These are phyloP conservation scores for Neurospora sp. DNA, from an alignment of 495 filamentous ascomycete genomes.

Conservation along the genomic window DNA sequence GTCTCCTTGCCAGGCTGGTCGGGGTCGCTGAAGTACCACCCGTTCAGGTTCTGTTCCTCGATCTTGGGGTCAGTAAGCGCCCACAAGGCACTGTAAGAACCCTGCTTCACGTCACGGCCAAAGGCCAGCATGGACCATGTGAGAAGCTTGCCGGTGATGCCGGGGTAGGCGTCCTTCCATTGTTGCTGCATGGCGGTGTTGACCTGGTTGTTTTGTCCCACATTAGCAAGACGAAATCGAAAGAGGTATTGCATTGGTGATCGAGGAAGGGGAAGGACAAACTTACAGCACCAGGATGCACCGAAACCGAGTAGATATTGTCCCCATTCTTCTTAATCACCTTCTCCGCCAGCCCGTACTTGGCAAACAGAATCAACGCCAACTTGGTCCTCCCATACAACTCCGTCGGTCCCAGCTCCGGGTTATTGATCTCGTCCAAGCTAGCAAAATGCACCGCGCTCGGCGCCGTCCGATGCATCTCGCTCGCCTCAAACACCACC, in stretches of 20 bases:
- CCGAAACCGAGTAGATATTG: slow-evolving; percentile 29
- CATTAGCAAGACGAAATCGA: background rate
- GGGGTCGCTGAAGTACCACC: slow-evolving; percentile 31
- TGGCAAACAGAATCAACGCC: slow-evolving; percentile 42
- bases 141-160: slow-evolving; percentile 29
- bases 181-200: slow-evolving; percentile 38
- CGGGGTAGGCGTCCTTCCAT: slow-evolving; percentile 39
- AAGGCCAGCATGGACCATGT: slow-evolving; percentile 21
- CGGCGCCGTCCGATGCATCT: slow-evolving; percentile 41
- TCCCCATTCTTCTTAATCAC: slow-evolving; percentile 35
- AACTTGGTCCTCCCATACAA: slow-evolving; percentile 48
- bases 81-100: slow-evolving; percentile 34
- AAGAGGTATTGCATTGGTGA: background rate
- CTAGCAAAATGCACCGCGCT: slow-evolving; percentile 35
- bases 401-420: slow-evolving; percentile 38
- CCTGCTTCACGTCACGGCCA: slow-evolving; percentile 31
- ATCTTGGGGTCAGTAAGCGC: slow-evolving; percentile 32
- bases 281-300: slow-evolving; percentile 35
- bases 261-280: background rate
- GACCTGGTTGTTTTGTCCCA: slow-evolving; percentile 14
- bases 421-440: slow-evolving; percentile 44
- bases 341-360: slow-evolving; percentile 30
- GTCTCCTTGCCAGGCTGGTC: slow-evolving; percentile 24
- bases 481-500: slow-evolving; percentile 44
- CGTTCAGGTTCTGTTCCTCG: slow-evolving; percentile 32